Evolutionary conservation across 345 rosid species (phyloP), one percentile per base, ranked within the genome.

Genomic region (Citrus reticulata): DNA sequence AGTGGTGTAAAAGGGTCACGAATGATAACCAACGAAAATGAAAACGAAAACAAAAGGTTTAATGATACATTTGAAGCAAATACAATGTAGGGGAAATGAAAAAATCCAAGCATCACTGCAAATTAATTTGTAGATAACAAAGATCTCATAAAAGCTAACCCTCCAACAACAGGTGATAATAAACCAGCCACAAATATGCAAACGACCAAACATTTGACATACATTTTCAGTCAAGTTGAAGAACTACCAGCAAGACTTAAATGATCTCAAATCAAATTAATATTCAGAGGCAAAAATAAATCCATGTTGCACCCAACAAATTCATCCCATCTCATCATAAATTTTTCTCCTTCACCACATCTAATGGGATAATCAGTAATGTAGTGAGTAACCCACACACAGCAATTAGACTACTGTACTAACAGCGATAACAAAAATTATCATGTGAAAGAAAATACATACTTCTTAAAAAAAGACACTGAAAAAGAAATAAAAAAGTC

Each of bases 1-100:
- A 39, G 49, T 67, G 46, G 78, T 17, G 39, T 30, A 73, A 68
- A 80, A 80, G 62, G 54, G 51, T 75, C 72, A 73, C 32, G 29
- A 30, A 29, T 29, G 27, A 9, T 24, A 76, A 76, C 16, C 74
- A 49, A 73, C 37, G 22, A 51, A 75, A 65, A 25, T 10, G 35
- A 65, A 61, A 49, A 73, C 37, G 22, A 51, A 75, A 65, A 25
- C 16, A 46, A 65, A 61, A 40, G 7, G 27, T 20, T 39, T 11
- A 77, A 69, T 30, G 20, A 71, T n/a, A 32, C 3, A 74, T 60
- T 25, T 74, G 60, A 51, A 77, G 32, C 24, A 58, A 55, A 40
- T 30, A 79, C 58, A 76, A 34, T 10, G 70, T 20, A 20, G 13
- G 46, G 11, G 19, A 27, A 49, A 72, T 37, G 55, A 39, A 55